Evolutionary conservation across 2,329 filamentous ascomycete genomes (phyloP), one percentile per base, ranked within the genome.

Genomic region (Venturia effusa): DNA sequence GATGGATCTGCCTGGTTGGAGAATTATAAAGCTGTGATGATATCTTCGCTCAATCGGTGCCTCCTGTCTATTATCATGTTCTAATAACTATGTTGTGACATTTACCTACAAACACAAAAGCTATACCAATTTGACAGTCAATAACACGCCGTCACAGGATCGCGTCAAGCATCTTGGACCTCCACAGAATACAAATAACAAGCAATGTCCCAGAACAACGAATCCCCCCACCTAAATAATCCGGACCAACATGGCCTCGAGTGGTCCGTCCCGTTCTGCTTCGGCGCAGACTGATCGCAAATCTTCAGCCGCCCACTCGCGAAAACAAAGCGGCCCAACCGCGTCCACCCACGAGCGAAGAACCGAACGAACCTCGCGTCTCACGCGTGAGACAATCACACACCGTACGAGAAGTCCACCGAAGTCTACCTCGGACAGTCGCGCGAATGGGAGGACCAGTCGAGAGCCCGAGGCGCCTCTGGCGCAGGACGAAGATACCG

Each of bases 1-100:
- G 57, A 75, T 95, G 71, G 77, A 84, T 68, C 75, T 81, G 61
- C 79, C 78, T 62, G 82, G 75, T 32, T 86, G 83, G 82, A 76
- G 77, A 43, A 81, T 86, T 6, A 79, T 83, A 72, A 87, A 86
- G 72, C 72, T 87, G 60, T 87, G 27, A 15, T 32, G 51, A 57
- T n/a, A n/a, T 34, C 45, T 24, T 22, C 24, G 4, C 22, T 48
- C 45, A 27, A 27, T 10, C 45, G 24, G 27, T 48, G 45, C 22
- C 4, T 48, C 45, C 22, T 11, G 15, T n/a, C n/a, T n/a, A n/a
- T n/a, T 51, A 22, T 51, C 22, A 10, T 10, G 10, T 39, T 11
- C 37, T 11, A 4, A 39, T 4, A 4, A 48, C 8, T 13, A n/a
- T 48, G n/a, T 51, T 51, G 22, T 30, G 45, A 30, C 17, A 27